These are phyloP conservation scores for Amanita subjunquillea DNA, from an alignment of 768 basidiomycete species.

Conservation along the genomic window DNA sequence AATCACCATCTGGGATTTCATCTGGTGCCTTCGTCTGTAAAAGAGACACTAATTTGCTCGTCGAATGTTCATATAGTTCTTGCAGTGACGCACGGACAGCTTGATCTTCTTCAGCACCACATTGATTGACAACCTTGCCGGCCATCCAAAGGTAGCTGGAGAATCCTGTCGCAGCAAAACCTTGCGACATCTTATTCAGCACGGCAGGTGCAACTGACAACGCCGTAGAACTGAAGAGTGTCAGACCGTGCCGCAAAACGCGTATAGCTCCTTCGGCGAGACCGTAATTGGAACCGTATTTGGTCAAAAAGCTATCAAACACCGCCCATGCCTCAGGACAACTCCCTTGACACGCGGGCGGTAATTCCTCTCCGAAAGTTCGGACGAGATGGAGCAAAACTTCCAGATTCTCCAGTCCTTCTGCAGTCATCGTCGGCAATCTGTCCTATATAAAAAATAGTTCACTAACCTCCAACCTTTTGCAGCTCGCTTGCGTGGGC, in stretches of 20 bases:
- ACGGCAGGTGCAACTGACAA: slow-evolving; percentile 62
- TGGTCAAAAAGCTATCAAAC: slow-evolving; percentile 70
- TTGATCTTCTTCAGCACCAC: slow-evolving; percentile 55
- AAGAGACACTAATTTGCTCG: slow-evolving; percentile 55
- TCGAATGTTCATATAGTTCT: slow-evolving; percentile 66
- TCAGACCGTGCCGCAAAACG: slow-evolving; percentile 74
- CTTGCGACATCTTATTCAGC: slow-evolving; percentile 61
- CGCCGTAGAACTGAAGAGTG: slow-evolving; percentile 63
- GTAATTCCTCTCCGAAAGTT: slow-evolving; percentile 76
- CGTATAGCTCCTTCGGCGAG: slow-evolving; percentile 79
- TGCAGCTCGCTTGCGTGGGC: slow-evolving; percentile 65
- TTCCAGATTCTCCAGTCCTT: slow-evolving; percentile 86
- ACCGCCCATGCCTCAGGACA: slow-evolving; percentile 76
- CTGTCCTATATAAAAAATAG: background rate
- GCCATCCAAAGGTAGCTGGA: slow-evolving; percentile 92
- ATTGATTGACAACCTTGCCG: slow-evolving; percentile 74
- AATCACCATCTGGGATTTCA: slow-evolving; percentile 83
- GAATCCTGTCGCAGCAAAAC: slow-evolving; percentile 73
- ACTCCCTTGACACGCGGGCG: slow-evolving; percentile 67
- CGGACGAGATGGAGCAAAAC: slow-evolving; percentile 81
- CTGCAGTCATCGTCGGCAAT: slow-evolving; percentile 25
- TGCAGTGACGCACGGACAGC: slow-evolving; percentile 47
- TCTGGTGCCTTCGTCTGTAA: slow-evolving; percentile 59
- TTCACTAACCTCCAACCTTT: slow-evolving; percentile 51
- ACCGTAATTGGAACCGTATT: slow-evolving; percentile 66